phyloP scores from a whole-genome alignment of 2,329 filamentous ascomycete species.

The Pestalotiopsis sp. region DNA sequence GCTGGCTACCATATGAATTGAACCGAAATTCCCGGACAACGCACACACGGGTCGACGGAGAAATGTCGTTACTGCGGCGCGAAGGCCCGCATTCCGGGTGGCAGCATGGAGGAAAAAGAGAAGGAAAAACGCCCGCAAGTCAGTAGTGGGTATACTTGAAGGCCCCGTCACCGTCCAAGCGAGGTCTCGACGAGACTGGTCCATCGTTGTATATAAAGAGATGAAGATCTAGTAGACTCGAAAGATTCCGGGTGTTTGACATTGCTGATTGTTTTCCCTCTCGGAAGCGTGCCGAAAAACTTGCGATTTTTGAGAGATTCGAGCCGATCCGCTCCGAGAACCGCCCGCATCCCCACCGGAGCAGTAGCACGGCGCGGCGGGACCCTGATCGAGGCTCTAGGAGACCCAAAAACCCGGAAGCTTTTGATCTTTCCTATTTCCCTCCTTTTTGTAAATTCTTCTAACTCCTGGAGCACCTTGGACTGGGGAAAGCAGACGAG shows the following conservation, averaged over 20 bases:
- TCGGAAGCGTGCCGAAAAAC: slow-evolving; percentile 7
- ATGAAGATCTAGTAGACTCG: too few relatives aligned
- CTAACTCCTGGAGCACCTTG: background rate
- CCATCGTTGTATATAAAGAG: too few relatives aligned
- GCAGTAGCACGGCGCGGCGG: background rate
- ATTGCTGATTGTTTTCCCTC: background rate
- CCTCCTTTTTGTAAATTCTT: background rate
- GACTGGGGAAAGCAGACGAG: background rate
- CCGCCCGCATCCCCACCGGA: slow-evolving; percentile 5
- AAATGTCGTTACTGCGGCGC: slow-evolving; percentile 12
- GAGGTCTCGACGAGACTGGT: background rate
- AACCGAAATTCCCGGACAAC: slow-evolving; percentile 4
- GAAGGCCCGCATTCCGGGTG: slow-evolving; percentile 15
- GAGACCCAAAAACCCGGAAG: background rate
- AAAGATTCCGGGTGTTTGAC: background rate
- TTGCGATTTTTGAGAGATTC: slow-evolving; percentile 1
- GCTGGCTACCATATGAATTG: background rate
- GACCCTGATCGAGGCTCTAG: background rate
- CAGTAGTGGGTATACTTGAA: background rate
- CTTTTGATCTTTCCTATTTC: background rate
- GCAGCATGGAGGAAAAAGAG: background rate
- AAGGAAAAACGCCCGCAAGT: too few relatives aligned
- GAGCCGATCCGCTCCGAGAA: slow-evolving; percentile 13
- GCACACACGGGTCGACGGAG: slow-evolving; percentile 11
- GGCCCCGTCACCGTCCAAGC: background rate